A percentile compares a stretch with the other conserved stretches of the same genome.
Evolutionary conservation across 805 yeast genomes (phyloP).

Genomic region (Candida maesae): DNA sequence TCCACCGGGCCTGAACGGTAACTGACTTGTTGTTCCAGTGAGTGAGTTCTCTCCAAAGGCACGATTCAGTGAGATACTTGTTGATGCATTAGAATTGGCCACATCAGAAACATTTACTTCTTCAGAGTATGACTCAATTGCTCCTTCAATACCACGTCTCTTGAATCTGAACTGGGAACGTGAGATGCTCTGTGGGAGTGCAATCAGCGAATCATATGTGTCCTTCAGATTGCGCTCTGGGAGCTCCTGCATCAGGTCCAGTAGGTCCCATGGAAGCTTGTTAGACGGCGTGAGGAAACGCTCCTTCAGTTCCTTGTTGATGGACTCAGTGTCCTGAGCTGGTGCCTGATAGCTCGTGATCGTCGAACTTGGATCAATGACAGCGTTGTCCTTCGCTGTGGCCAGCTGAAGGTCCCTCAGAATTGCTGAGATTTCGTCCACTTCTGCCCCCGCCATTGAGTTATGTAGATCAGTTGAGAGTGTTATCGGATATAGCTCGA

Average conservation of each 20-base stretch:
- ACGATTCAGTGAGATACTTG: slow-evolving; percentile 71
- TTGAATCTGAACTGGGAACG: slow-evolving; percentile 66
- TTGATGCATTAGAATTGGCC: slow-evolving; percentile 52
- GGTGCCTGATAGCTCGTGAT: background rate
- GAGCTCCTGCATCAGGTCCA: slow-evolving; percentile 61
- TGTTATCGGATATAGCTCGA: no score
- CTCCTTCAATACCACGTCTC: slow-evolving; percentile 73
- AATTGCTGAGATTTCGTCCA: background rate
- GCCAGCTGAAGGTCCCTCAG: background rate
- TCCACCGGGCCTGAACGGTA: slow-evolving; percentile 96
- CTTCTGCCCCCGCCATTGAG: background rate
- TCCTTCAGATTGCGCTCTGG: slow-evolving; percentile 36
- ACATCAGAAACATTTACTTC: slow-evolving; percentile 46
- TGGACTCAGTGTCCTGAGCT: slow-evolving; percentile 1
- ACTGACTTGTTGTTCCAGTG: slow-evolving; percentile 64
- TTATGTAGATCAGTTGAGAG: no score
- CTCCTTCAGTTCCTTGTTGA: slow-evolving; percentile 25
- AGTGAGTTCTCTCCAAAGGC: slow-evolving; percentile 59
- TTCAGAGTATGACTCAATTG: slow-evolving; percentile 60
- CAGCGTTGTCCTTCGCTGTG: background rate
- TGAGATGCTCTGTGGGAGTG: slow-evolving; percentile 55
- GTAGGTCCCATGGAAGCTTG: slow-evolving; percentile 62
- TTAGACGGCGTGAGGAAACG: slow-evolving; percentile 61
- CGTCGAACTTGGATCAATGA: background rate
- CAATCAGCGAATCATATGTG: slow-evolving; percentile 36